These are phyloP conservation scores for Neurospora hispaniola DNA, from an alignment of 495 filamentous ascomycete species.

Conservation along the genomic window DNA sequence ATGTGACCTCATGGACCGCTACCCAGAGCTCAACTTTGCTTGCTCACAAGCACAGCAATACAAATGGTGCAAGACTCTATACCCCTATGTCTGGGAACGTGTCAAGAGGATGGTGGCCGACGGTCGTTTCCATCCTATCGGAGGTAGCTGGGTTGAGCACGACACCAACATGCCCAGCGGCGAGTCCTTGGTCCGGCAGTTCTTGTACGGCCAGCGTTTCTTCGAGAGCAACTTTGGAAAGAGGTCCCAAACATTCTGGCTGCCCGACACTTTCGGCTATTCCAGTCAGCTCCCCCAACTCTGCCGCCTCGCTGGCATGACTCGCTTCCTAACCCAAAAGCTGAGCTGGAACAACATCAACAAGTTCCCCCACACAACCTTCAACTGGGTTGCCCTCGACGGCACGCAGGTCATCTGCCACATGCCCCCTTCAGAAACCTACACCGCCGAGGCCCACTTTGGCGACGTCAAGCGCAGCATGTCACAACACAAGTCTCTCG, in stretches of 20 bases:
- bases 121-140: constrained; percentile 86
- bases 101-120: constrained; percentile 86
- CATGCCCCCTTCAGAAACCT: constrained; percentile 90
- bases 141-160: constrained; percentile 97
- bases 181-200: constrained; percentile 91
- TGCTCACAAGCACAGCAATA: constrained; percentile 93
- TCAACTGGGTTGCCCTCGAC: constrained; percentile 93
- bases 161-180: constrained; percentile 96
- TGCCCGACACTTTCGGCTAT: constrained; percentile 97
- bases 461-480: constrained; percentile 88
- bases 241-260: constrained; percentile 85
- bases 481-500: constrained; percentile 88
- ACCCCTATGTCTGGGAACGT: constrained; percentile 77
- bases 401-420: constrained; percentile 95
- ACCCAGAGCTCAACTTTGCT: constrained; percentile 86
- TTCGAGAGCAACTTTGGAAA: constrained; percentile 90
- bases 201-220: constrained; percentile 86
- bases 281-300: constrained; percentile 89
- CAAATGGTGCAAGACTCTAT: constrained; percentile 89
- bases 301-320: constrained; percentile 87
- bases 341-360: constrained; percentile 94
- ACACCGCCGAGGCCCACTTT: constrained; percentile 90
- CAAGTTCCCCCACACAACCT: constrained; percentile 95
- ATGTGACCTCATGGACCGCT: constrained; percentile 85
- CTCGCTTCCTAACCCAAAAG: constrained; percentile 93